phyloP scores from a whole-genome alignment of 345 rosid species.

The Physaria fendleri region DNA sequence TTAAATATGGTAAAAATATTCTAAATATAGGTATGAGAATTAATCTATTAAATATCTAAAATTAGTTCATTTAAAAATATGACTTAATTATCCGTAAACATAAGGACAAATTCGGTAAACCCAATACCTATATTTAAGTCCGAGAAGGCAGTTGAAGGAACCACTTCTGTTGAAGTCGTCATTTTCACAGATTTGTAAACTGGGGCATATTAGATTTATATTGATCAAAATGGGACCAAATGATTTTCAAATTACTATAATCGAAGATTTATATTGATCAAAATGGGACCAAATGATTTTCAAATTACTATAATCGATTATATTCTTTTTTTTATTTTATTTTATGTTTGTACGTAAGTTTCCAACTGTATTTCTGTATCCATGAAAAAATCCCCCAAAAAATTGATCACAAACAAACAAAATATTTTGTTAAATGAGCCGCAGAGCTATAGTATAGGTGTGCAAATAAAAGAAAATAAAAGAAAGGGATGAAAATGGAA shows the following conservation, averaged over 20 bases:
- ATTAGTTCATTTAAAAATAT: too few species aligned
- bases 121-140: background rate
- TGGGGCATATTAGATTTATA: constrained; percentile 19
- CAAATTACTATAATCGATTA: too few species aligned
- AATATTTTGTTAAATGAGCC: background rate
- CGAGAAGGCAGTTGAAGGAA: background rate
- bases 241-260: too few species aligned
- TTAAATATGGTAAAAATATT: too few species aligned
- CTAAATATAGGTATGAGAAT: too few species aligned
- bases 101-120: too few species aligned
- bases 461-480: background rate
- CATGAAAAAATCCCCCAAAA: background rate
- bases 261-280: constrained; percentile 16
- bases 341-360: background rate
- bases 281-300: constrained; percentile 11
- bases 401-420: background rate
- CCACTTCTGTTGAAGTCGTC: constrained; percentile 1
- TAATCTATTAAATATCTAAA: too few species aligned
- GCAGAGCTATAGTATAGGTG: background rate
- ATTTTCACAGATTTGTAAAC: constrained; percentile 18
- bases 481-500: background rate
- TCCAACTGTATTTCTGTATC: background rate
- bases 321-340: too few species aligned
- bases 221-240: constrained; percentile 15
- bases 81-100: too few species aligned